Evolutionary conservation across 257 asterid species (phyloP).

Genomic region (Plectranthus barbatus): DNA sequence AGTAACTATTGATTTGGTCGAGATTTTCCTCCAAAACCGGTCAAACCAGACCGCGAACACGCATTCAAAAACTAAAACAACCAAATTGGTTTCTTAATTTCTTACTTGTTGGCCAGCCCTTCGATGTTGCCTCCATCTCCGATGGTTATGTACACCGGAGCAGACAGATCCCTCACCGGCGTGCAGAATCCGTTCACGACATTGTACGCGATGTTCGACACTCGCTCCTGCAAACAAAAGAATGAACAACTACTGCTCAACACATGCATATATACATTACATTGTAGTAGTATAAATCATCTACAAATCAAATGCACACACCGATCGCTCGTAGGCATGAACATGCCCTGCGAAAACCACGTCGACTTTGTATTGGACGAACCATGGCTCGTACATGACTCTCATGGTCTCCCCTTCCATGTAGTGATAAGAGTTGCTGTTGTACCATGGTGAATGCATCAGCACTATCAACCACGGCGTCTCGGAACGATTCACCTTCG

Average conservation of each 20-base stretch:
- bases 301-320: too few relatives aligned
- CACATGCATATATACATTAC: too few relatives aligned
- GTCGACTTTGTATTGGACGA: conserved; percentile 75
- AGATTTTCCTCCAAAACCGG: too few relatives aligned
- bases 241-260: too few relatives aligned
- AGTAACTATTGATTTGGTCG: too few relatives aligned
- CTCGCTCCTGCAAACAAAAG: conserved; percentile 49
- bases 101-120: conserved; percentile 58
- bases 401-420: conserved; percentile 99
- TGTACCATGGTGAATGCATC: conserved; percentile 89
- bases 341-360: conserved; percentile 89
- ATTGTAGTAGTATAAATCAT: too few relatives aligned
- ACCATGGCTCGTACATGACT: conserved; percentile 72
- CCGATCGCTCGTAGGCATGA: conserved; percentile 90
- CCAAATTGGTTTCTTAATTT: too few relatives aligned
- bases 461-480: conserved; percentile 92
- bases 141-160: conserved; percentile 55
- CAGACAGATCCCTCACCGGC: conserved; percentile 40
- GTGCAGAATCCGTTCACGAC: conserved; percentile 47
- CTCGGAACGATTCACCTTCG: conserved; percentile 66
- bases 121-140: conserved; percentile 70
- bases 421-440: conserved; percentile 73
- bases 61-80: too few relatives aligned
- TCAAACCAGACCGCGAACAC: too few relatives aligned
- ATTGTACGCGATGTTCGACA: conserved; percentile 57